These are phyloP conservation scores for Dujonia santamariae DNA, from an alignment of 1,139 yeast species.

Conservation along the genomic window DNA sequence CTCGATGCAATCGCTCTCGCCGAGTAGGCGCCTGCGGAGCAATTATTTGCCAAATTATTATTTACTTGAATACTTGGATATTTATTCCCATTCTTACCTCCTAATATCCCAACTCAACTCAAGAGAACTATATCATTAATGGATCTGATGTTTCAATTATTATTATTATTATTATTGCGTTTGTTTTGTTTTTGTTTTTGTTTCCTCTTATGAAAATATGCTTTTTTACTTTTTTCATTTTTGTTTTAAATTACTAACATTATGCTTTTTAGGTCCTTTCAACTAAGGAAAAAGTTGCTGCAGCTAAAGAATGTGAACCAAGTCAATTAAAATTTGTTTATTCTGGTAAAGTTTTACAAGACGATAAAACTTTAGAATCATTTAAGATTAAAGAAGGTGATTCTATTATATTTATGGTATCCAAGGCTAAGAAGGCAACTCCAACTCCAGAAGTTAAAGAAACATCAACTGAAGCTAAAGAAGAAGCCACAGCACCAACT, in stretches of 20 bases:
- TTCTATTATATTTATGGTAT: constrained; percentile 88
- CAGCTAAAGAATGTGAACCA: constrained; percentile 65
- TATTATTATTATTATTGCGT: too few relatives aligned
- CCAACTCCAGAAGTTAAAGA: constrained; percentile 12
- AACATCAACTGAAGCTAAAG: constrained; percentile 16
- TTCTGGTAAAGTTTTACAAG: constrained; percentile 87
- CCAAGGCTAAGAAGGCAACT: constrained; percentile 24
- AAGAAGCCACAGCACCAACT: constrained; percentile 12
- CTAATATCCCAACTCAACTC: too few relatives aligned
- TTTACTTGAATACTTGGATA: too few relatives aligned
- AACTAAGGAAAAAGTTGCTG: constrained; percentile 73
- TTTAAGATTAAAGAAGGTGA: constrained; percentile 85
- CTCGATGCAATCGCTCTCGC: too few relatives aligned
- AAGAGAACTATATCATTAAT: too few relatives aligned
- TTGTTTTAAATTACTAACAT: constrained; percentile 16
- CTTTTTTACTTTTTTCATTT: too few relatives aligned
- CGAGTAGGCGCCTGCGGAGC: too few relatives aligned
- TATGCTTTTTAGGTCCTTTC: constrained; percentile 60
- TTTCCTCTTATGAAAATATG: background rate
- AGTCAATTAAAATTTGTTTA: constrained; percentile 84
- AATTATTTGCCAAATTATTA: too few relatives aligned
- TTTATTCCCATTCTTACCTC: too few relatives aligned
- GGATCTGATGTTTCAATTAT: too few relatives aligned
- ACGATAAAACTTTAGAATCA: constrained; percentile 69
- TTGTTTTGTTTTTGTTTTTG: too few relatives aligned